Percentiles rank a stretch among this genome's conserved stretches.
These are phyloP conservation scores for Lactarius hatsudake DNA, from an alignment of 768 basidiomycete species.

Conservation along the genomic window DNA sequence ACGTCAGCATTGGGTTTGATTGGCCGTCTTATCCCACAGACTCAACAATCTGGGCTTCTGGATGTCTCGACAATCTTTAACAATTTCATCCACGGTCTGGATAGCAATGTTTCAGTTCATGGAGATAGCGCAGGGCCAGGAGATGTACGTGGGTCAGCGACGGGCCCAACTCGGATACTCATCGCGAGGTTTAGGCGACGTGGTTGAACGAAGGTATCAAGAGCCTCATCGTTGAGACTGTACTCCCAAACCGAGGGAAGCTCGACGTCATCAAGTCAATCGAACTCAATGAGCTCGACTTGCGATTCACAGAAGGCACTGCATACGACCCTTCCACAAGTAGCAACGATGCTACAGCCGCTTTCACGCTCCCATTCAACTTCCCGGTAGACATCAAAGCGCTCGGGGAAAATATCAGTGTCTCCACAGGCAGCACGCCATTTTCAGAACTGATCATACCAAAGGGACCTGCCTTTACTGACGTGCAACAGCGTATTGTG, in stretches of 20 bases:
- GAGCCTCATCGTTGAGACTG: constrained; percentile 53
- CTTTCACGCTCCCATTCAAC: constrained; percentile 64
- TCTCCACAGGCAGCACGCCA: constrained; percentile 48
- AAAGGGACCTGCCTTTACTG: constrained; percentile 53
- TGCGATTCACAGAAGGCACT: constrained; percentile 56
- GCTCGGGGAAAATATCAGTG: constrained; percentile 56
- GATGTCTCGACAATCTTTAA: constrained; percentile 67
- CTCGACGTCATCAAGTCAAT: constrained; percentile 65
- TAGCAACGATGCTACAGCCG: constrained; percentile 57
- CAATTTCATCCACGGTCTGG: constrained; percentile 64
- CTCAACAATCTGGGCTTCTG: constrained; percentile 47
- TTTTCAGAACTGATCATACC: constrained; percentile 64
- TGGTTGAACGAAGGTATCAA: constrained; percentile 76
- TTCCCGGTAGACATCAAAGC: constrained; percentile 68
- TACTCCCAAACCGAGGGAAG: constrained; percentile 60
- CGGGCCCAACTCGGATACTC: not conserved
- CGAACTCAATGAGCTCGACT: constrained; percentile 52
- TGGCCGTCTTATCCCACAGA: constrained; percentile 66
- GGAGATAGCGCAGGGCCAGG: constrained; percentile 57
- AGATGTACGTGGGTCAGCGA: constrained; percentile 41
- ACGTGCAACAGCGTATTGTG: constrained; percentile 60
- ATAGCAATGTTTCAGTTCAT: constrained; percentile 56
- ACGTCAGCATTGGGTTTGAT: constrained; percentile 51
- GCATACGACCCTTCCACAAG: constrained; percentile 58
- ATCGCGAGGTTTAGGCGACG: constrained; percentile 44